Conservation (phyloP, 2,329 filamentous ascomycete genomes). For the Passalora sequoiae region DNA sequence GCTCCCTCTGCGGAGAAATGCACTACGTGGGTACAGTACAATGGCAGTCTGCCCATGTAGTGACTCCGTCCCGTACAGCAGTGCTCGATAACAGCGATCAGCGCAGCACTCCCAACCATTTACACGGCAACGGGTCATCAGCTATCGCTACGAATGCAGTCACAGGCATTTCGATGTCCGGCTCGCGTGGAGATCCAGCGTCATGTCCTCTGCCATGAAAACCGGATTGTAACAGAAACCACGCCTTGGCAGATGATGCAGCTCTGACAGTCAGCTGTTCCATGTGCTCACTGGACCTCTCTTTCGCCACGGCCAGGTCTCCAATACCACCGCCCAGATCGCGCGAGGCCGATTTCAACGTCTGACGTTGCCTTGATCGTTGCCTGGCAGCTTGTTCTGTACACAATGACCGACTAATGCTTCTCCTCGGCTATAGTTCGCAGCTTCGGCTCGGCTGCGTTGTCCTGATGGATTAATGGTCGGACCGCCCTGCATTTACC, state of each 20-base stretch:
- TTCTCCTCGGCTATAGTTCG: not conserved
- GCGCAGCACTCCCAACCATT: not conserved
- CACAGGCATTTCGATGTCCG: not conserved
- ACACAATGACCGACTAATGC: not conserved
- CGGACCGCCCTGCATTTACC: not conserved
- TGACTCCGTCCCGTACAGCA: not conserved
- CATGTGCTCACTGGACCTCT: not conserved
- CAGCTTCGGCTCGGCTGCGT: not conserved
- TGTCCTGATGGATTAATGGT: not conserved
- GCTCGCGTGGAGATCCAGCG: not conserved
- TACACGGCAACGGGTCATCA: not conserved
- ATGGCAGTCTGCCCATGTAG: not conserved
- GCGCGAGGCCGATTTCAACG: not conserved
- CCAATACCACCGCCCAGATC: not conserved
- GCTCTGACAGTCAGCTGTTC: not conserved
- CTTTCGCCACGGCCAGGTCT: not conserved
- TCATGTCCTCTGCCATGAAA: not conserved
- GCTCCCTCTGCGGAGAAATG: no score
- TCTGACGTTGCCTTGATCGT: not conserved
- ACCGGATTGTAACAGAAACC: not conserved
- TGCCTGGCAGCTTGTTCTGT: not conserved
- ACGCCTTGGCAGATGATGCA: not conserved
- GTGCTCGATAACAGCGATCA: not conserved
- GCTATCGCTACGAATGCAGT: not conserved
- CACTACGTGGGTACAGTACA: no score